A percentile compares a stretch with the other conserved stretches of the same genome.
Conservation (phyloP, 345 rosid genomes). For the Pseudoturritis turrita region DNA sequence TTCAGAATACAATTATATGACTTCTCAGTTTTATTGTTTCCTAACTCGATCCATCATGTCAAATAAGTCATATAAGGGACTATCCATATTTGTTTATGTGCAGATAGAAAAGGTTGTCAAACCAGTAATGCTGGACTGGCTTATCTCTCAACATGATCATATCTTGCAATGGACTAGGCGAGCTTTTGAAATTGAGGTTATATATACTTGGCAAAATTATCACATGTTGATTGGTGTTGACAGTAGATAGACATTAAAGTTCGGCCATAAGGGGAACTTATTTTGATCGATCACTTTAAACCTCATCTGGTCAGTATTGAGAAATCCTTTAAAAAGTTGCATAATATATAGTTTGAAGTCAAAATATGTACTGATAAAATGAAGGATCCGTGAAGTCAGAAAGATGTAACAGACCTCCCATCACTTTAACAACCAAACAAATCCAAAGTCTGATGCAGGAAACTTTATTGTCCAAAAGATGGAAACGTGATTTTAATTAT, state of each 20-base stretch:
- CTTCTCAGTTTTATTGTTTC: slow-evolving; percentile 8
- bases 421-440: not conserved
- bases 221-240: slow-evolving; percentile 7
- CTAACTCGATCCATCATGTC: not conserved
- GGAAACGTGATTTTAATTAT: not conserved
- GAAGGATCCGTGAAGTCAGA: not conserved
- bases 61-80: slow-evolving; percentile 1
- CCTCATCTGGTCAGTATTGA: slow-evolving; percentile 6
- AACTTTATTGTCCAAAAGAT: not conserved
- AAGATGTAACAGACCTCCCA: not conserved
- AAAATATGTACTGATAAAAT: not conserved
- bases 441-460: not conserved
- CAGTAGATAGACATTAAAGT: slow-evolving; percentile 1
- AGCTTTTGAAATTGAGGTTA: slow-evolving; percentile 90
- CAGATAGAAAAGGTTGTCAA: slow-evolving; percentile 74
- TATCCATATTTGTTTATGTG: slow-evolving; percentile 9
- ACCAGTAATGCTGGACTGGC: slow-evolving; percentile 93
- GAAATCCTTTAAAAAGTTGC: not conserved
- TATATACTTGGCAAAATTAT: not conserved
- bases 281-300: not conserved
- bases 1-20: not conserved
- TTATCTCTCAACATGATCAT: slow-evolving; percentile 83
- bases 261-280: not conserved
- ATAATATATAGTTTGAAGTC: not conserved
- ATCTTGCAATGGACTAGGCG: slow-evolving; percentile 93